A percentile compares a stretch with the other conserved stretches of the same genome.
phyloP scores from a whole-genome alignment of 176 grass and related monocot genomes.

The Microstegium vimineum region DNA sequence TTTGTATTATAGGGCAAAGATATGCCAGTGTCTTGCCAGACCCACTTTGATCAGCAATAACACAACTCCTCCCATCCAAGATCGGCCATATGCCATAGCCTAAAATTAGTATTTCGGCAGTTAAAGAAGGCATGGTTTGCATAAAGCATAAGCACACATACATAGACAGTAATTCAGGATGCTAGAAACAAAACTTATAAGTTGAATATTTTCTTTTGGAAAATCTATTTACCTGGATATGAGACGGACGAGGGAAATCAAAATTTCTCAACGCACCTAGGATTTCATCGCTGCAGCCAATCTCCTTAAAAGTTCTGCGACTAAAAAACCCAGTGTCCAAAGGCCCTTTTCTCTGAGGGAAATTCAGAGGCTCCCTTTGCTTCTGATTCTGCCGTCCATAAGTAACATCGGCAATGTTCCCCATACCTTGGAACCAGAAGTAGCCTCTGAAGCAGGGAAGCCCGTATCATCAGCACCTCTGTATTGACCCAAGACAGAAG shows the following conservation, averaged over 20 bases:
- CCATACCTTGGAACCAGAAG: constrained; percentile 48
- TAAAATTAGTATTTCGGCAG: constrained; percentile 12
- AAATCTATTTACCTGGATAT: constrained; percentile 70
- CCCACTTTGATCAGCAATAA: constrained; percentile 94
- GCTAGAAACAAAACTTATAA: not conserved
- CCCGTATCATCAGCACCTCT: not conserved
- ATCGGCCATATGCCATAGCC: constrained; percentile 75
- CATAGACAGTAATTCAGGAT: not conserved
- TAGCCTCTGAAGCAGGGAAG: not conserved
- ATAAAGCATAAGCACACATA: not conserved
- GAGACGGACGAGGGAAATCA: constrained; percentile 64
- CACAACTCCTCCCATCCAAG: constrained; percentile 79
- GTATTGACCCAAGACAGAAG: constrained; percentile 24
- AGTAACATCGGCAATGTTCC: constrained; percentile 29
- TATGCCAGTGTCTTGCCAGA: constrained; percentile 93
- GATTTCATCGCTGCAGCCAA: constrained; percentile 65
- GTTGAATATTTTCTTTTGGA: not conserved
- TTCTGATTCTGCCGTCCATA: constrained; percentile 11
- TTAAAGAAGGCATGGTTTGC: not conserved
- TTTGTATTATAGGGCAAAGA: constrained; percentile 76
- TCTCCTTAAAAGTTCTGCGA: constrained; percentile 60
- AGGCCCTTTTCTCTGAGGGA: constrained; percentile 23
- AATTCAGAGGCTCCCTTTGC: constrained; percentile 28
- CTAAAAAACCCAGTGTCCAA: constrained; percentile 73
- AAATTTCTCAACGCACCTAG: constrained; percentile 52